Conservation (phyloP, 2,329 filamentous ascomycete species). For the Hypoxylon sp. region DNA sequence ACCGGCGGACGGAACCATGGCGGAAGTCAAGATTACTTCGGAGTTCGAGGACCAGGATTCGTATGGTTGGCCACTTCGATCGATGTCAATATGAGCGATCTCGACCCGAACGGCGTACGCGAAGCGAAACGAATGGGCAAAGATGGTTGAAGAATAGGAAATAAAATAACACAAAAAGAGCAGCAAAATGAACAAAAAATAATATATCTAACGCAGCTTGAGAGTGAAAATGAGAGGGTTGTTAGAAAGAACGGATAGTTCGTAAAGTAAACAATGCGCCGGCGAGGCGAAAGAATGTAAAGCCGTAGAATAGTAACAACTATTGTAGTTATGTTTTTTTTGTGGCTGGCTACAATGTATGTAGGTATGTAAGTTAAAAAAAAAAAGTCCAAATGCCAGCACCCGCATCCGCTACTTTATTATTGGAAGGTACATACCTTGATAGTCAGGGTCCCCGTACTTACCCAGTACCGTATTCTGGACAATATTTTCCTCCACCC, state of each 20-base stretch:
- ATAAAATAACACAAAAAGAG: constrained; percentile 10
- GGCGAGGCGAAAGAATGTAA: constrained; percentile 46
- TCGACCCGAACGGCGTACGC: background rate
- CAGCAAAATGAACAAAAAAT: constrained; percentile 9
- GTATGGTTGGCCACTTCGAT: constrained; percentile 4
- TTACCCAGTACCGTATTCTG: constrained; percentile 32
- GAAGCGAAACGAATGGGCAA: constrained; percentile 25
- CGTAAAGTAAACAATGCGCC: constrained; percentile 40
- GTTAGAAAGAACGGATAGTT: constrained; percentile 37
- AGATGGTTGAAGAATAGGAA: background rate
- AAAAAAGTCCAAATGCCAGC: constrained; percentile 29
- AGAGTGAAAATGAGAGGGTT: constrained; percentile 23
- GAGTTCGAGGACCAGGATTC: constrained; percentile 8
- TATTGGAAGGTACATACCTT: constrained; percentile 19
- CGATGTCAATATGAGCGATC: constrained; percentile 6
- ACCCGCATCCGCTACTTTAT: constrained; percentile 27
- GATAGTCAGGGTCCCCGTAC: constrained; percentile 15
- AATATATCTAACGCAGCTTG: constrained; percentile 24
- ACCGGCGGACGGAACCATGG: constrained; percentile 44
- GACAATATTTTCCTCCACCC: constrained; percentile 12
- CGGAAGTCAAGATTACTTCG: constrained; percentile 13
- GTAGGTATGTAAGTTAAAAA: too few species aligned
- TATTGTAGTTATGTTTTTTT: constrained; percentile 27
- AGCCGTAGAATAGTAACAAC: constrained; percentile 26
- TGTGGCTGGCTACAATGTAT: constrained; percentile 36